Percentiles rank a stretch among this genome's conserved stretches.
Conservation (phyloP, 2,329 filamentous ascomycete species). For the Arthrobotrys conoides region DNA sequence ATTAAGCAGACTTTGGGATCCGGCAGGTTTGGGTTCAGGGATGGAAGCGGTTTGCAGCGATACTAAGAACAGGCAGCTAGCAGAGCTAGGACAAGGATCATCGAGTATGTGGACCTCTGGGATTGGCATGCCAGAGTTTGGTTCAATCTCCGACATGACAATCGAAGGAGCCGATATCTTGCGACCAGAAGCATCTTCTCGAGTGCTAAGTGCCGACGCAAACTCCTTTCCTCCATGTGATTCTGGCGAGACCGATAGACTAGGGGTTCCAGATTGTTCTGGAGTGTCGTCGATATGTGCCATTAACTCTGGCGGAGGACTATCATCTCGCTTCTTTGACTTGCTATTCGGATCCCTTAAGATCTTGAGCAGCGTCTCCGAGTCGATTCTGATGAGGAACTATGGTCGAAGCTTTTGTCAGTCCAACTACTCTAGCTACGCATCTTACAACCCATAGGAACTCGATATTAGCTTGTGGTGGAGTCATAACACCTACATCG, state of each 20-base stretch:
- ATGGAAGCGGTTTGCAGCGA: too few species aligned
- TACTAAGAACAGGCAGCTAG: neutral
- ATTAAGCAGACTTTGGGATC: neutral
- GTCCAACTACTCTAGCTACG: neutral
- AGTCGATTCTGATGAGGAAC: neutral
- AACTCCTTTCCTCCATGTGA: neutral
- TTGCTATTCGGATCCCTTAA: neutral
- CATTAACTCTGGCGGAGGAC: neutral
- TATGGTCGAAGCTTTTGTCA: neutral
- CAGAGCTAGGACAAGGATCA: neutral
- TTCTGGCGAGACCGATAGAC: neutral
- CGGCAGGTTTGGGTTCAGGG: too few species aligned
- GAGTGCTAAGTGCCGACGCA: too few species aligned
- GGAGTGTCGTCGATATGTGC: neutral
- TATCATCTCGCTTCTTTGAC: neutral
- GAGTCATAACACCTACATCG: neutral
- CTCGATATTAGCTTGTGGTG: neutral
- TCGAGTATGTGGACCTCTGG: neutral
- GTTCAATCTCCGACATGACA: neutral
- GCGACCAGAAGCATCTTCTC: neutral
- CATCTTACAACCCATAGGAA: too few species aligned
- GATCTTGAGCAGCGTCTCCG: neutral
- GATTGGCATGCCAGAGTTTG: neutral
- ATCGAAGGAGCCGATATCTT: neutral
- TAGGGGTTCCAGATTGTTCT: neutral